Evolutionary conservation across 768 basidiomycete genomes (phyloP), one percentile per base, ranked within the genome.

Genomic region (Russula virescens): DNA sequence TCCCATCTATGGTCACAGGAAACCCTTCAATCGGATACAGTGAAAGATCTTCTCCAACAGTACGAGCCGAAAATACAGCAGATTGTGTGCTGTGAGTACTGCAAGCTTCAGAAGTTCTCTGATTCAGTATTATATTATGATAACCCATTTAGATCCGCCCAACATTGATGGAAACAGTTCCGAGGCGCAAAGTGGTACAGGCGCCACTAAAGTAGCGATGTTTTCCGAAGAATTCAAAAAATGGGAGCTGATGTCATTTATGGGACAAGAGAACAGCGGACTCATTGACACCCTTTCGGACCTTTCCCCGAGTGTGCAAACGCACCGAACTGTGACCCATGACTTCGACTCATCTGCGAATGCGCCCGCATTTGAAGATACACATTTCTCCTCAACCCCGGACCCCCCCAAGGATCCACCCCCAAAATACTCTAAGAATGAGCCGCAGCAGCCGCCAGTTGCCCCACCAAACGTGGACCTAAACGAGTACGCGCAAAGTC

Each of bases 401-500:
- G 31, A 31, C 8, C 31, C 31, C 31, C 31, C 31, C 31, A 3
- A 31, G 31, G 31, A 31, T 31, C 31, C 31, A 3, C 31, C 31
- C 31, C 31, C 31, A 31, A 4, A 16, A 5, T 23, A 18, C 18
- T 55, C 40, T 19, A 4, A 4, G n/a, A 31, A 4, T 31, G 43
- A 45, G 14, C 35, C 43, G 19, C 45, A 40, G 13, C 21, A 1
- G 51, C 51, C 43, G 1, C 58, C 42, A 21, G 16, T 11, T 31
- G 31, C 25, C 13, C 18, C 23, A 4, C 59, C 23, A 21, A 14
- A 28, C 3, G 13, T 21, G 4, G 34, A 23, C 10, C 18, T 18
- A 14, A 34, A 52, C 55, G 59, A 60, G 59, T 60, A 60, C 23
- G 58, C 18, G 28, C 38, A 11, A n/a, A 11, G 38, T 8, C 31